Evolutionary conservation across 73 alveolate genomes (phyloP).

Genomic region (Effrenium voratum): DNA sequence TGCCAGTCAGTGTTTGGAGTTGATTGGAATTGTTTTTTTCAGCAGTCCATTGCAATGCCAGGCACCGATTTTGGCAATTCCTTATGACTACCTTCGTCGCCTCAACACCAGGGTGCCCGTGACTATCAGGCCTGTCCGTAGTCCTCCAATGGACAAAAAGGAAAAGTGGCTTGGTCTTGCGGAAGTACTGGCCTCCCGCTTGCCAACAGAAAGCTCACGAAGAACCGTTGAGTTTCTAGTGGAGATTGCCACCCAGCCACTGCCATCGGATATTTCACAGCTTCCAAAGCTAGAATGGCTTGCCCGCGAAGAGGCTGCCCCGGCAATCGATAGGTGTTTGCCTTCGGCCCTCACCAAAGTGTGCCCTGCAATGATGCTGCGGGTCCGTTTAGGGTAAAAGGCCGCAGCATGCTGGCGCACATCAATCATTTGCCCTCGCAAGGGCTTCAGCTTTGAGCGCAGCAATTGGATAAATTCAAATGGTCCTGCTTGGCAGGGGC

Average conservation of each 20-base stretch:
- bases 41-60: neutral
- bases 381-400: too few species aligned
- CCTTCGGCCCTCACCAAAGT: constrained; percentile 9
- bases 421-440: too few species aligned
- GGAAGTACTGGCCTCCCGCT: constrained; percentile 11
- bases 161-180: neutral
- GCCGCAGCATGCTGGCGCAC: too few species aligned
- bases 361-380: constrained; percentile 46
- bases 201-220: neutral
- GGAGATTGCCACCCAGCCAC: neutral
- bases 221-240: neutral
- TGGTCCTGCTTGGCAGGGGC: too few species aligned
- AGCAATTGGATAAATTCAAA: too few species aligned
- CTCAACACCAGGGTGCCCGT: neutral
- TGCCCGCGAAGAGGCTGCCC: neutral
- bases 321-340: neutral
- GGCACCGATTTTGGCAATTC: constrained; percentile 1
- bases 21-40: neutral
- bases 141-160: neutral
- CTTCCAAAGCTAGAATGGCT: neutral
- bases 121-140: neutral
- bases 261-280: neutral
- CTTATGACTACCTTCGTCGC: neutral
- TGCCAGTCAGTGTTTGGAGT: neutral
- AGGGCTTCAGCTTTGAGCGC: too few species aligned